Evolutionary conservation across 345 rosid genomes (phyloP), one percentile per base, ranked within the genome.

Genomic region (Citrus sinensis): DNA sequence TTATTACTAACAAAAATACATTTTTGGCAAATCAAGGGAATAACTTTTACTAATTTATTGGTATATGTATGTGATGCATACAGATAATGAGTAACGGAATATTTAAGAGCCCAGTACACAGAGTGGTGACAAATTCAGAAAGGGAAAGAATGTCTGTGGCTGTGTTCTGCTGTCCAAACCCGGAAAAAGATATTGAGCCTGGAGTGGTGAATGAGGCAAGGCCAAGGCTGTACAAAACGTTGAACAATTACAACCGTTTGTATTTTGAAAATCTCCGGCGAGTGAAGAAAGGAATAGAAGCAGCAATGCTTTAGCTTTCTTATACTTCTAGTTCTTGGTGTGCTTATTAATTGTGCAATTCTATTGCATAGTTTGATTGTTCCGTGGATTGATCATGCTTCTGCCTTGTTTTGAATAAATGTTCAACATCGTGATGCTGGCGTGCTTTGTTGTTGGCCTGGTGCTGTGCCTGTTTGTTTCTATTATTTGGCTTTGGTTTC

Each of bases 51-150:
- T 7, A 11, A 17, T 17, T 40, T 42, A 58, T 70, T 24, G 20
- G 24, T 71, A 7, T 24, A 32, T n/a, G 22, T 9, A 34, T 55
- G 25, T 34, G 10, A 35, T 5, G 9, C 46, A 40, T 40, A 9
- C 39, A 87, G 91, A 86, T 90, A 76, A 88, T 87, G 91, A 87
- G 88, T 81, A 92, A 92, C 76, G 92, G 91, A 30, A 85, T 86
- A 71, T 92, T 83, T 83, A 90, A 88, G 87, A 90, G 92, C 73
- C 70, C 84, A 88, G 46, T 9, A 40, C 42, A 39, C 46, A 0
- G 46, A 40, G 46, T 40, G 46, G 46, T 40, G 46, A 40, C 13
- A 40, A 40, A 40, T 40, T 40, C 46, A 9, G 46, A 9, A 40
- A 40, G 46, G 46, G 46, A 40, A 78, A 85, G 93, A 70, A 76